Conservation (phyloP, 2,329 filamentous ascomycete species). For the Phaeosphaeria sp. region DNA sequence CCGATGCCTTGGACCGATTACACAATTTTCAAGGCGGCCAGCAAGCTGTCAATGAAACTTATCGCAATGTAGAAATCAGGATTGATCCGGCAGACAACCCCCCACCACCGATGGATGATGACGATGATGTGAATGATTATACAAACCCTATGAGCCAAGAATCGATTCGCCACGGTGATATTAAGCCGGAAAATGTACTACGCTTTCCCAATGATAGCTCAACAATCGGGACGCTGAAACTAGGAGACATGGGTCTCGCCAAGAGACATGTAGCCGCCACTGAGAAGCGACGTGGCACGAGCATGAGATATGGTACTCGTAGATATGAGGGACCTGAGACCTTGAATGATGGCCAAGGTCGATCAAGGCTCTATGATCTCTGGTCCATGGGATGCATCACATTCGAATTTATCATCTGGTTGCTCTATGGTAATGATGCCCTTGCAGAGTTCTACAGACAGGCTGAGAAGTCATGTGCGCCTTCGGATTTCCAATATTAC, state of each 20-base stretch:
- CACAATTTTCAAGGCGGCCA: slow-evolving; percentile 12
- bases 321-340: slow-evolving; percentile 25
- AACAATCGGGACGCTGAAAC: slow-evolving; percentile 17
- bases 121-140: not conserved
- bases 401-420: slow-evolving; percentile 32
- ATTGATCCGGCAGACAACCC: not conserved
- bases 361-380: slow-evolving; percentile 27
- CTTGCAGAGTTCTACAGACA: slow-evolving; percentile 6
- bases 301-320: slow-evolving; percentile 14
- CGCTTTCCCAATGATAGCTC: slow-evolving; percentile 4
- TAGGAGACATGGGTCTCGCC: slow-evolving; percentile 20
- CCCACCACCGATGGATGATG: not conserved
- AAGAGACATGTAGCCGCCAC: slow-evolving; percentile 16
- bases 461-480: not conserved
- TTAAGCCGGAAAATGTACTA: slow-evolving; percentile 35
- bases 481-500: slow-evolving; percentile 8
- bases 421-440: slow-evolving; percentile 22
- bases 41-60: not conserved
- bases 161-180: slow-evolving; percentile 24
- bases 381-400: slow-evolving; percentile 39
- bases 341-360: not conserved
- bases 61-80: not conserved
- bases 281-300: not conserved
- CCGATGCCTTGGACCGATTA: slow-evolving; percentile 16
- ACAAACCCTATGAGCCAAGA: not conserved